Evolutionary conservation across 805 yeast species (phyloP), one percentile per base, ranked within the genome.

Genomic region (Metschnikowia arizonensis): DNA sequence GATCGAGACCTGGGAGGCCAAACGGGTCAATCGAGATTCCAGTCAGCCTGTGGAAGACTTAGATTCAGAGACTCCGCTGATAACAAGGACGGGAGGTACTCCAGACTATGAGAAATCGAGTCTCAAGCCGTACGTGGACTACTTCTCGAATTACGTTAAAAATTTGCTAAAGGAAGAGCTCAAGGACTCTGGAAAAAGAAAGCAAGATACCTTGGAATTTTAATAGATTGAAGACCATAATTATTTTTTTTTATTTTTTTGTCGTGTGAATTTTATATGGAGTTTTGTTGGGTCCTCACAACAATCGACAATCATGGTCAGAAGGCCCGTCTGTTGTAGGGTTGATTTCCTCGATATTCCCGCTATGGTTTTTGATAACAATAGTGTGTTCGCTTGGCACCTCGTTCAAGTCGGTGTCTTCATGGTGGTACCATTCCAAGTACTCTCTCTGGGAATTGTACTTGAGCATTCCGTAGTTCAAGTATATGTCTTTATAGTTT

Each of bases 341-440:
- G 14, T 32, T 33, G 19, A 48, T 38, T 23, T 58, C 63, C 33
- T 66, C 69, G 32, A 66, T 52, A 2, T 61, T 53, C 1, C 73
- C 73, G 50, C 72, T 67, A 45, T 63, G 58, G 42, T 68, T 69
- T 48, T 64, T 68, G 42, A 69, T 59, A 21, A 69, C 57, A 15
- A 67, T 59, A 1, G 69, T 67, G 37, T 65, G 69, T 25, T 55
- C 58, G 14, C 44, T 45, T 18, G 33, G 26, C 31, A 31, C 39
- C 39, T 11, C 44, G 39, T 45, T 46, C 11, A 42, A 28, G 3
- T 31, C 48, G 15, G 42, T 39, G 21, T 44, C 62, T 43, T 39
- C 58, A 2, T 64, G 75, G 58, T 86, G 93, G 56, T 72, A 72
- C 97, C 97, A 88, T 54, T 78, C 82, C 34, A 88, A 60, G 26